Percentiles rank a stretch among this genome's conserved stretches.
Conservation (phyloP, 1,284 basidiomycete species). For the Trichosporon asahii region DNA sequence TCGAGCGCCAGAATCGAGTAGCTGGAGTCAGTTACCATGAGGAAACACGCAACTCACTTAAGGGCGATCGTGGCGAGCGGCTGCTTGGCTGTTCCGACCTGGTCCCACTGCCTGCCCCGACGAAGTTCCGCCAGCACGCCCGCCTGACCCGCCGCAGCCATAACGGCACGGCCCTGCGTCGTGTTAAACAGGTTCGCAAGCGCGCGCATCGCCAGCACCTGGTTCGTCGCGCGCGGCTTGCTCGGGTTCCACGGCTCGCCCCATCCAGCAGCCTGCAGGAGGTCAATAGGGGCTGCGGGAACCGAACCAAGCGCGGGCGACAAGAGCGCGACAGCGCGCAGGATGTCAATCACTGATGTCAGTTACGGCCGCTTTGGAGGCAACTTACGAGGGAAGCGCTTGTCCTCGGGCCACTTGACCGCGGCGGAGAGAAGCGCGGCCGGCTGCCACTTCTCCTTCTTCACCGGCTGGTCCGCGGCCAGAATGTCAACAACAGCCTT, state of each 20-base stretch:
- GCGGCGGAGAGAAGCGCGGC: slow-evolving; percentile 65
- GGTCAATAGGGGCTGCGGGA: slow-evolving; percentile 55
- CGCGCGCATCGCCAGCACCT: slow-evolving; percentile 75
- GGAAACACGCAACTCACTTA: slow-evolving; percentile 37
- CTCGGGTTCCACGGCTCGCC: slow-evolving; percentile 55
- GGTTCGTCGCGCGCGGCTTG: slow-evolving; percentile 78
- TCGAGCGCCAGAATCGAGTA: slow-evolving; percentile 53
- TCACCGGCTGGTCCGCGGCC: slow-evolving; percentile 13
- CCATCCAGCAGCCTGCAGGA: slow-evolving; percentile 72
- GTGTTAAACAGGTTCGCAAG: slow-evolving; percentile 70
- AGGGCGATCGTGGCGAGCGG: slow-evolving; percentile 45
- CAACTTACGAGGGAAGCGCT: slow-evolving; percentile 74
- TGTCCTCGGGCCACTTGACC: slow-evolving; percentile 71
- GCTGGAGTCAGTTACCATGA: slow-evolving; percentile 28
- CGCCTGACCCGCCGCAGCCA: slow-evolving; percentile 57
- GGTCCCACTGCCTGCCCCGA: slow-evolving; percentile 27
- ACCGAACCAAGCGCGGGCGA: slow-evolving; percentile 57
- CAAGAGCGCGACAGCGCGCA: slow-evolving; percentile 70
- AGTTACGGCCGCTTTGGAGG: background rate
- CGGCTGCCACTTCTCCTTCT: slow-evolving; percentile 56
- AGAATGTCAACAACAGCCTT: slow-evolving; percentile 20
- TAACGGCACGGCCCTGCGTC: slow-evolving; percentile 53
- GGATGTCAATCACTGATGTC: slow-evolving; percentile 74
- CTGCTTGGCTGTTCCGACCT: slow-evolving; percentile 36
- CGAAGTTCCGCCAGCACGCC: slow-evolving; percentile 59